Percentiles rank a stretch among this genome's conserved stretches.
phyloP scores from a whole-genome alignment of 768 basidiomycete species.

The Infundibulicybe gibba region DNA sequence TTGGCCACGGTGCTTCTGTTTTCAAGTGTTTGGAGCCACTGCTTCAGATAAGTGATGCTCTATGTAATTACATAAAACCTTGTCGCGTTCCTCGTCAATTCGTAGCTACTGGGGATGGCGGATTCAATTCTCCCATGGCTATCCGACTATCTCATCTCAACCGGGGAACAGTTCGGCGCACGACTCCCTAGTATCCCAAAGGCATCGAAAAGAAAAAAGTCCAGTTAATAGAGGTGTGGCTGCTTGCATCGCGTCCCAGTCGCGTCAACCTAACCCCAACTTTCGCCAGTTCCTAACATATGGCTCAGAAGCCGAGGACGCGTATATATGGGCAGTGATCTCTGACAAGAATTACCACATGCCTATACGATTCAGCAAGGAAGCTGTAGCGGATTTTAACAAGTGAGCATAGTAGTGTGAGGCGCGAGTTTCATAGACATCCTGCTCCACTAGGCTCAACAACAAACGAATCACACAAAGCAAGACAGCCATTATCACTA shows the following conservation, averaged over 20 bases:
- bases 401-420: conserved; percentile 20
- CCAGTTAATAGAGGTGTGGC: conserved; percentile 52
- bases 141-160: conserved; percentile 40
- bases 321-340: conserved; percentile 56
- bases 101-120: conserved; percentile 20
- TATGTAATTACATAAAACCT: no score
- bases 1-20: no score
- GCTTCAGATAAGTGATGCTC: no score
- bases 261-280: conserved; percentile 1
- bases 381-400: conserved; percentile 43
- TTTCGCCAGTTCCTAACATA: conserved; percentile 52
- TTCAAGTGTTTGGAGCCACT: no score
- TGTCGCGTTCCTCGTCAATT: no score
- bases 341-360: conserved; percentile 55
- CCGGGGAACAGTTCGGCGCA: conserved; percentile 51
- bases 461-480: conserved; percentile 37
- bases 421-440: neutral
- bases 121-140: conserved; percentile 54
- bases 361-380: conserved; percentile 50
- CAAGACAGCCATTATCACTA: conserved; percentile 41
- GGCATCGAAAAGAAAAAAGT: conserved; percentile 39
- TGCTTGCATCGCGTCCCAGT: conserved; percentile 2
- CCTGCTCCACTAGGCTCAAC: conserved; percentile 14
- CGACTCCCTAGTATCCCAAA: conserved; percentile 31
- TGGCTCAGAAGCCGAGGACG: conserved; percentile 29